Evolutionary conservation across 1,284 basidiomycete species (phyloP), one percentile per base, ranked within the genome.

Genomic region (Cystobasidium pallidum): DNA sequence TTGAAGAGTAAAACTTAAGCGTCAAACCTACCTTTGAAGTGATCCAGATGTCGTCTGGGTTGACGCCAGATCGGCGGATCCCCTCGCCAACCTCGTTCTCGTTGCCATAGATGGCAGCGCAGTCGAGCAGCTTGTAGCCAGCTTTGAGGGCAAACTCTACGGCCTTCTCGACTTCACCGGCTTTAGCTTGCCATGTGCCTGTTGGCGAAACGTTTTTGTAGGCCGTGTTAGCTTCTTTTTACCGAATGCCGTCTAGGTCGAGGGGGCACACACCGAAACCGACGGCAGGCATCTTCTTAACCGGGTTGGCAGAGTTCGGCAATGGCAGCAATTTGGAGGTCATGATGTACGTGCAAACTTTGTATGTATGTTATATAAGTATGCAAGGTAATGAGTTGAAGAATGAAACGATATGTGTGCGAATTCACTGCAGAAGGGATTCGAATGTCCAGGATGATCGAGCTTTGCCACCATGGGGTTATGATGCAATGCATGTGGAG

Each of bases 31-130:
- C 76, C 77, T 94, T 92, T 72, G 88, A 89, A 6, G 91, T 85
- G 77, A 94, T 87, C 81, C 91, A 94, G 75, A 95, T 85, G 74
- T 94, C 89, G 52, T 86, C 85, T 75, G 92, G 86, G 64, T 88
- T 87, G 26, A 94, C 86, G 39, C 91, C 91, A 65, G 88, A 89
- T 54, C 85, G 85, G 77, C 85, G 86, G 81, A 95, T 88, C 21
- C 91, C 92, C 76, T 89, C 85, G 13, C 91, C 92, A 30, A 95
- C 91, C 78, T 91, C 88, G 55, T 77, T 74, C 78, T 88, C 87
- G 81, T 95, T 81, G 43, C 77, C 49, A 79, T 81, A 80, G 52
- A 89, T 87, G 83, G 89, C 76, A 39, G 89, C 91, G 78, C 80
- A 61, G 57, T 92, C 91, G 74, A 92, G 86, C 79, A 91, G 90